These are phyloP conservation scores for Ascochyta pisi DNA, from an alignment of 2,329 filamentous ascomycete genomes.

Conservation along the genomic window DNA sequence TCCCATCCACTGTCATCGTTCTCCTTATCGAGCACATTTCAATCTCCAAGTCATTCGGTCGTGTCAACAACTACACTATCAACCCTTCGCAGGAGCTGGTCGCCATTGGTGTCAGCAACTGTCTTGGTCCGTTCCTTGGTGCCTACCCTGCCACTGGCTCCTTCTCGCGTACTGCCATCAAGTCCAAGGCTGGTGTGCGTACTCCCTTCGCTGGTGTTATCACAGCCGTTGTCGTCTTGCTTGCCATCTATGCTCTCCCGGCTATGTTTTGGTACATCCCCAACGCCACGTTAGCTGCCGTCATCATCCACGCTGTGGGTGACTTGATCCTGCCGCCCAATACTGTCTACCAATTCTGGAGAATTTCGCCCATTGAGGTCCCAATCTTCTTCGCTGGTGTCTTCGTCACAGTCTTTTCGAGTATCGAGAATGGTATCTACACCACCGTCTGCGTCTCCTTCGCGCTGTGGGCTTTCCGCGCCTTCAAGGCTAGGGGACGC, in stretches of 20 bases:
- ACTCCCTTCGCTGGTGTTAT: slow-evolving; percentile 91
- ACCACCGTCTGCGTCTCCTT: slow-evolving; percentile 79
- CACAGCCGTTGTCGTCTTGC: slow-evolving; percentile 81
- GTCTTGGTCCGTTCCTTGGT: slow-evolving; percentile 88
- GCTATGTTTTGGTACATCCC: slow-evolving; percentile 95
- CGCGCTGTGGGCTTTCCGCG: slow-evolving; percentile 80
- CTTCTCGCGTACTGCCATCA: slow-evolving; percentile 95
- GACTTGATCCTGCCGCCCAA: slow-evolving; percentile 92
- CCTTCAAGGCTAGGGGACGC: slow-evolving; percentile 80
- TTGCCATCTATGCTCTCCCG: slow-evolving; percentile 88
- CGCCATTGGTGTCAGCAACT: slow-evolving; percentile 86
- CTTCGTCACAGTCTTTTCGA: slow-evolving; percentile 83
- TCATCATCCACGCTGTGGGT: slow-evolving; percentile 95
- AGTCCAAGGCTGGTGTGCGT: slow-evolving; percentile 93
- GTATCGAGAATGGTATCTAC: slow-evolving; percentile 93
- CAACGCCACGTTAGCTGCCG: slow-evolving; percentile 76
- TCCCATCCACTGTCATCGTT: slow-evolving; percentile 91
- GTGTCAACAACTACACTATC: slow-evolving; percentile 95
- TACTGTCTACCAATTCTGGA: slow-evolving; percentile 94
- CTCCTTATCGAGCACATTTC: slow-evolving; percentile 96
- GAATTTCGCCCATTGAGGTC: slow-evolving; percentile 87
- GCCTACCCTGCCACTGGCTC: slow-evolving; percentile 93
- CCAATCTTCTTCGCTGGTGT: slow-evolving; percentile 94
- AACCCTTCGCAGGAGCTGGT: slow-evolving; percentile 96
- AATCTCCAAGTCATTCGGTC: slow-evolving; percentile 94